These are phyloP conservation scores for Canavalia gladiata DNA, from an alignment of 306 rosid species.

Conservation along the genomic window DNA sequence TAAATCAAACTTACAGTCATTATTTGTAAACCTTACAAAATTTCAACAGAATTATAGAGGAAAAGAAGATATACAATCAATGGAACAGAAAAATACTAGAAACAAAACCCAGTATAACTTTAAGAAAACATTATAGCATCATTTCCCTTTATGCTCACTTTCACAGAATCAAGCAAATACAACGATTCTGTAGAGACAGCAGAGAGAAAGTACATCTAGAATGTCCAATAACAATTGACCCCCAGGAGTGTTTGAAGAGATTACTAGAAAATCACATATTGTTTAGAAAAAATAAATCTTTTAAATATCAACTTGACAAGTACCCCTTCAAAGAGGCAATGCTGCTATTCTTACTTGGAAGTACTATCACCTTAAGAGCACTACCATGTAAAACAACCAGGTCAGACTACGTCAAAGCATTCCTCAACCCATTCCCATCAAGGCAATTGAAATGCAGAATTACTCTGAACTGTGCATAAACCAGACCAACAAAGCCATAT, in stretches of 20 bases:
- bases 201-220: background rate
- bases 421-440: slow-evolving; percentile 1
- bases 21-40: slow-evolving; percentile 2
- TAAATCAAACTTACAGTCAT: slow-evolving; percentile 22
- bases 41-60: slow-evolving; percentile 16
- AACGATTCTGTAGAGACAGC: background rate
- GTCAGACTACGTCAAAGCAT: background rate
- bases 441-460: slow-evolving; percentile 11
- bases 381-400: slow-evolving; percentile 2
- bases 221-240: slow-evolving; percentile 20
- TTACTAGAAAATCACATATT: background rate
- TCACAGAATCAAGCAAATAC: slow-evolving; percentile 4
- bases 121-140: background rate
- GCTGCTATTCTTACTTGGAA: background rate
- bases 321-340: background rate
- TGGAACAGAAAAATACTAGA: slow-evolving; percentile 13
- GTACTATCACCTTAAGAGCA: background rate
- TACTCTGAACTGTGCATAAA: background rate
- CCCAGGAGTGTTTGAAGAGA: slow-evolving; percentile 15
- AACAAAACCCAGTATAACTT: slow-evolving; percentile 13
- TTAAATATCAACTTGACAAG: background rate
- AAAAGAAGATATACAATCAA: slow-evolving; percentile 3
- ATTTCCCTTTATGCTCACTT: background rate
- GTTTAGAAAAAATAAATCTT: background rate
- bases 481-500: background rate